Conservation (phyloP, 139 green algal species). For the Microglena sp. region DNA sequence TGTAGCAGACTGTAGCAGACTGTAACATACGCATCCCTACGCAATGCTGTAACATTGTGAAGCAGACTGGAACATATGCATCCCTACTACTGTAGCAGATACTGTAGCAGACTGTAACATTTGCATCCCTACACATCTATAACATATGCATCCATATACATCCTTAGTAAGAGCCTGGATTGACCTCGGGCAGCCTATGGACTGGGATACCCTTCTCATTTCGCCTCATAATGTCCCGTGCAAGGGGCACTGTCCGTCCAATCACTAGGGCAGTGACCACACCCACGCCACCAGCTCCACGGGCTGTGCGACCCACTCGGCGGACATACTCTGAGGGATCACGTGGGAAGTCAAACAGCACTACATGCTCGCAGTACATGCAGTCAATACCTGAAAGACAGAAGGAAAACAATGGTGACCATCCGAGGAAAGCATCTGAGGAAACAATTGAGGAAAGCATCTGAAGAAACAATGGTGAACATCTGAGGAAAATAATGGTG, state of each 20-base stretch:
- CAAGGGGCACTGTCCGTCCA: conserved; percentile 69
- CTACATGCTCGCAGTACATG: conserved; percentile 68
- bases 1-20: too few relatives aligned
- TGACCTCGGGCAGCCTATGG: conserved; percentile 51
- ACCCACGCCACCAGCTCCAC: conserved; percentile 67
- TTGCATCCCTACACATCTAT: background rate
- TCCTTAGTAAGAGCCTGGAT: too few relatives aligned
- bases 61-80: too few relatives aligned
- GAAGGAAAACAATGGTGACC: too few relatives aligned
- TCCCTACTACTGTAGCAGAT: too few relatives aligned
- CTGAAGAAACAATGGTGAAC: too few relatives aligned
- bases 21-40: too few relatives aligned
- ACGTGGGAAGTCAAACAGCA: conserved; percentile 93
- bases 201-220: conserved; percentile 61
- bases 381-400: conserved; percentile 65
- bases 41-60: too few relatives aligned
- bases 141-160: background rate
- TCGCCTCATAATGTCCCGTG: conserved; percentile 53
- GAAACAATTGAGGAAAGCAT: too few relatives aligned
- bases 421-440: too few relatives aligned
- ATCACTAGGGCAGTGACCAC: conserved; percentile 73
- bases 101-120: too few relatives aligned
- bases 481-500: too few relatives aligned
- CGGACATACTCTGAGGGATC: conserved; percentile 92
- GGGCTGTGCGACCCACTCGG: conserved; percentile 74